Base-by-base conservation (phyloP, 768 basidiomycete species). In the Suillus cothurnatus region DNA sequence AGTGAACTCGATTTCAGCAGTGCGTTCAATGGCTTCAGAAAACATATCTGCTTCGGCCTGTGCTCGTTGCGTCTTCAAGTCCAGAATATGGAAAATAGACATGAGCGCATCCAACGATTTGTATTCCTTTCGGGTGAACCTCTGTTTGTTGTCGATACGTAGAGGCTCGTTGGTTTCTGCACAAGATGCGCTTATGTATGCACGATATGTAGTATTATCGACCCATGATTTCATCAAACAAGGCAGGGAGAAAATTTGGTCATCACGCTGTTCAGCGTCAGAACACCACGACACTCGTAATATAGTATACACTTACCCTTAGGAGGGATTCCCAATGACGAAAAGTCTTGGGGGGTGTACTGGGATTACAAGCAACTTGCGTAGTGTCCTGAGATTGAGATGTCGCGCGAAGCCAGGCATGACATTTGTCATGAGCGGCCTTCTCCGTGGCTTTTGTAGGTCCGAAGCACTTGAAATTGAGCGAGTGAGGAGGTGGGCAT, bases 31-130 rank as follows among this genome's bases (percentile, higher is more conserved):
- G 39, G 39, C 39, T 19, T 41, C 39, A 17, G 17, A 41, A 19
- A 41, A 41, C 15, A 41, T 17, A 19, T 41, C 39, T 17, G 39
- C 39, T 41, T 41, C 21, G 19, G 21, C 32, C 32, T 36, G 32
- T 15, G 55, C 55, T 6, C 55, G n/a, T n/a, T 34, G 55, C 55
- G 4, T 56, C 55, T 56, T 56, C n/a, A 56, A 56, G 21, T 34
- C 11, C 34, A 56, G 21, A n/a, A 56, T 56, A 6, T n/a, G 21
- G 11, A 34, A n/a, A 34, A 34, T 21, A 34, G 31, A 56, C 55
- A 34, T 34, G 12, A 56, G 32, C 12, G 11, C n/a, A n/a, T 56
- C 21, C 11, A 6, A 9, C 17, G 32, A n/a, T 34, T n/a, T 56
- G 55, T 6, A 34, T 12, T 36, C 55, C 55, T 34, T 56, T 56